phyloP scores from a whole-genome alignment of 192 early-diverging fungal species.

The Pilaira anomala region DNA sequence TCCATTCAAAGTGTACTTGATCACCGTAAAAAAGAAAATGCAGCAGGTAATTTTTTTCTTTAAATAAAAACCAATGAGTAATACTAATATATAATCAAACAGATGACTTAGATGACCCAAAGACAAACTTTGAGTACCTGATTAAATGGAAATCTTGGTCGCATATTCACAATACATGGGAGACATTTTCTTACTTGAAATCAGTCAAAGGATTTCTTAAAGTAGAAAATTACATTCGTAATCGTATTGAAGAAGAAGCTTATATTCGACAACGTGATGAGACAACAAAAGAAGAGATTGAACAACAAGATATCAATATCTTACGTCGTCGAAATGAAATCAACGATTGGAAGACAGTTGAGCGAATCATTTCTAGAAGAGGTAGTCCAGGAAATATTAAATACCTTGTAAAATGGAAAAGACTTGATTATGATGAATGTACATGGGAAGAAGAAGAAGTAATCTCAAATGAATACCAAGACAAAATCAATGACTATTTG shows the following conservation, averaged over 20 bases:
- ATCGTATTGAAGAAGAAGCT: constrained; percentile 58
- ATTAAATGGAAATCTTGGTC: constrained; percentile 95
- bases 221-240: constrained; percentile 80
- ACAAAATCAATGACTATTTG: constrained; percentile 81
- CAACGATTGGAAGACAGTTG: constrained; percentile 82
- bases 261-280: constrained; percentile 59
- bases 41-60: constrained; percentile 25
- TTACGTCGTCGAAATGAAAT: constrained; percentile 79
- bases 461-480: constrained; percentile 67
- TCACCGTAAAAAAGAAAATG: constrained; percentile 35
- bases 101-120: constrained; percentile 39
- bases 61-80: neutral
- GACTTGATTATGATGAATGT: constrained; percentile 80
- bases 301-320: constrained; percentile 79
- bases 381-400: constrained; percentile 54
- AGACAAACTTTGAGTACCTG: constrained; percentile 68
- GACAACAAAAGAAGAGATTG: constrained; percentile 83
- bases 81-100: too few species aligned
- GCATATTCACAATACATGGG: constrained; percentile 92
- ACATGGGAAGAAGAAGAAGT: constrained; percentile 86
- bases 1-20: constrained; percentile 57
- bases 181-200: constrained; percentile 60
- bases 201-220: constrained; percentile 84
- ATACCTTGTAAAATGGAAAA: constrained; percentile 94
- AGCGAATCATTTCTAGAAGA: constrained; percentile 81